Evolutionary conservation across 306 rosid genomes (phyloP), one percentile per base, ranked within the genome.

Genomic region (Delonix regia): DNA sequence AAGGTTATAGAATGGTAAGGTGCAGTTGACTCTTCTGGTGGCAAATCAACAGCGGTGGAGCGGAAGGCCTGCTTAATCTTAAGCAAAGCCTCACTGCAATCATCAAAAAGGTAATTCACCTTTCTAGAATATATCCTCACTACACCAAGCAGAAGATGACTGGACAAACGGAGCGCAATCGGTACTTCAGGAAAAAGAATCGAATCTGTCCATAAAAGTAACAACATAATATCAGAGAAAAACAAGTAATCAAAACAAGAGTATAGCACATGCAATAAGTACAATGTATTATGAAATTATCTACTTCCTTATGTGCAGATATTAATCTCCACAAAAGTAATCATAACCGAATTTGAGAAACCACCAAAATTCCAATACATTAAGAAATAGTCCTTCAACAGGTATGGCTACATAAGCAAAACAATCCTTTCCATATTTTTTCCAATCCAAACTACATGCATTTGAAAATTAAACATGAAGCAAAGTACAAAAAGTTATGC

Each of bases 11-110:
- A 93, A 89, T 96, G 96, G 86, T 96, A 96, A 5, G 99, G 99
- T 76, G 99, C 99, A 83, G 99, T 96, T 36, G 99, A 96, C 87
- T 96, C 99, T 86, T 96, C 99, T 16, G 99, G 99, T 1, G 99
- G 98, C 87, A 96, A 85, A 88, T 96, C 99, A 74, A 96, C 99
- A 16, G 98, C 93, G 15, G 99, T 76, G 67, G 99, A 93, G 80
- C 99, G 97, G 74, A 96, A 96, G 69, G 99, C 99, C 87, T 96
- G 99, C 92, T 96, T 96, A 86, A 96, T 65, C 93, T 96, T 96
- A 74, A 96, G 99, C 97, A 96, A 84, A 71, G 99, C 98, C 89
- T 96, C 99, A 60, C 99, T 96, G 83, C 99, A 96, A 88, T 96
- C 99, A 81, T 96, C 99, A 52, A 96, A 96, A 68, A 96, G 97